Evolutionary conservation across 352 stramenopile species (phyloP).

Genomic region (Globisporangium mamillatum): DNA sequence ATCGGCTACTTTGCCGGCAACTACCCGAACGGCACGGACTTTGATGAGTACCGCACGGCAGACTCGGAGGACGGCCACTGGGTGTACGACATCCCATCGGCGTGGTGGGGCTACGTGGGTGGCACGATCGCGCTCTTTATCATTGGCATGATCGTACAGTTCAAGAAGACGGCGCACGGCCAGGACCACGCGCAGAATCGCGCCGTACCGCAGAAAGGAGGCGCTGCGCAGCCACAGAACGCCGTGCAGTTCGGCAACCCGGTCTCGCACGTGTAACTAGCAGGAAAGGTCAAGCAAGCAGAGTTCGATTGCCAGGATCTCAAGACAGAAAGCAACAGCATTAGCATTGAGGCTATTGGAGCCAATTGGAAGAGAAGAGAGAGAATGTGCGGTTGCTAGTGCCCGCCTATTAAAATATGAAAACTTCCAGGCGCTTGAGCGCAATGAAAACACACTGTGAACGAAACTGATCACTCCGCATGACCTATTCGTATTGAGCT

Average conservation of each 20-base stretch:
- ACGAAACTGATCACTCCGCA: not conserved
- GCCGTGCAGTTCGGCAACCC: slow-evolving; percentile 10
- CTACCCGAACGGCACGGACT: slow-evolving; percentile 52
- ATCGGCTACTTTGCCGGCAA: slow-evolving; percentile 54
- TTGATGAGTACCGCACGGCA: slow-evolving; percentile 34
- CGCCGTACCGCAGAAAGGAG: slow-evolving; percentile 18
- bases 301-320: not conserved
- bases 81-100: slow-evolving; percentile 59
- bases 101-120: slow-evolving; percentile 76
- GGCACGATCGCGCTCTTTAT: slow-evolving; percentile 53
- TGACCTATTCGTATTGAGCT: not conserved
- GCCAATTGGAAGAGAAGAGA: not conserved
- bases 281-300: not conserved
- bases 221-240: not conserved
- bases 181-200: slow-evolving; percentile 41
- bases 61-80: slow-evolving; percentile 30
- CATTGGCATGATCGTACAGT: slow-evolving; percentile 57
- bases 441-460: not conserved
- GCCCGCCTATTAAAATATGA: not conserved
- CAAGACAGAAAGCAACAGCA: not conserved
- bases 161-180: slow-evolving; percentile 55
- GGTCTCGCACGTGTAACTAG: slow-evolving; percentile 10
- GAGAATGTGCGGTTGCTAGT: not conserved
- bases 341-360: too few species aligned
- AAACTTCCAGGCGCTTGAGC: not conserved